These are phyloP conservation scores for Talaromyces trachyspermus DNA, from an alignment of 495 filamentous ascomycete species.

Conservation along the genomic window DNA sequence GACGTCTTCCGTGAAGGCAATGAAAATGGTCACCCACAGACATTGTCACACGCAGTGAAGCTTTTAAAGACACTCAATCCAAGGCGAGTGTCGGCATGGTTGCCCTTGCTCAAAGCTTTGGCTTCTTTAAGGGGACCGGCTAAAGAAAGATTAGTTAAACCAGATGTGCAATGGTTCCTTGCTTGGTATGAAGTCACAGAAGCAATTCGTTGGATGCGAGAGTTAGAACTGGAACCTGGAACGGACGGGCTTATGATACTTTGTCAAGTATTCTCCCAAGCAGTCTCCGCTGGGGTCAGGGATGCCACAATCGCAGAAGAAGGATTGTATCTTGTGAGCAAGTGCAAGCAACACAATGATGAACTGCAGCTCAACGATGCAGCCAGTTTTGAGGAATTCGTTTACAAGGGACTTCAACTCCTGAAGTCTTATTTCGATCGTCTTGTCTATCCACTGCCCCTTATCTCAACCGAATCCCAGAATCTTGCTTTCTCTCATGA, in stretches of 20 bases:
- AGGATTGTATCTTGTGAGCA: constrained; percentile 15
- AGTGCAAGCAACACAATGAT: constrained; percentile 8
- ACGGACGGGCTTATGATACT: constrained; percentile 37
- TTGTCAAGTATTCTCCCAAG: constrained; percentile 38
- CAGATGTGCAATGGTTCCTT: constrained; percentile 25
- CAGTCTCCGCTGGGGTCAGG: constrained; percentile 25
- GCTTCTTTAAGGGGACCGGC: constrained; percentile 15
- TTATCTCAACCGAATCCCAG: not conserved
- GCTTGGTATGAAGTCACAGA: constrained; percentile 36
- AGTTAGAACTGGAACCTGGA: constrained; percentile 29
- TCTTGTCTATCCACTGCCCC: constrained; percentile 26
- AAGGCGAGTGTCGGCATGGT: constrained; percentile 33
- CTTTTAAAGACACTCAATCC: constrained; percentile 28
- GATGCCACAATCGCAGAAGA: constrained; percentile 20
- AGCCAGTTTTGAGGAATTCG: constrained; percentile 21
- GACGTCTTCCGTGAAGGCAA: constrained; percentile 7
- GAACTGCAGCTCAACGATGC: constrained; percentile 4
- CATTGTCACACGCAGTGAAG: constrained; percentile 36
- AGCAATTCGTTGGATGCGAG: constrained; percentile 31
- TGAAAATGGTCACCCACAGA: constrained; percentile 16
- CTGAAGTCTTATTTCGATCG: constrained; percentile 33
- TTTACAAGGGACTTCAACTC: constrained; percentile 21
- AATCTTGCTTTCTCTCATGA: not conserved
- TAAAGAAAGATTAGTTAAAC: constrained; percentile 11
- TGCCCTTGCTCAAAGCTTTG: constrained; percentile 25